Conservation (phyloP, 495 filamentous ascomycete genomes). For the Hyaloscypha hepaticicola region DNA sequence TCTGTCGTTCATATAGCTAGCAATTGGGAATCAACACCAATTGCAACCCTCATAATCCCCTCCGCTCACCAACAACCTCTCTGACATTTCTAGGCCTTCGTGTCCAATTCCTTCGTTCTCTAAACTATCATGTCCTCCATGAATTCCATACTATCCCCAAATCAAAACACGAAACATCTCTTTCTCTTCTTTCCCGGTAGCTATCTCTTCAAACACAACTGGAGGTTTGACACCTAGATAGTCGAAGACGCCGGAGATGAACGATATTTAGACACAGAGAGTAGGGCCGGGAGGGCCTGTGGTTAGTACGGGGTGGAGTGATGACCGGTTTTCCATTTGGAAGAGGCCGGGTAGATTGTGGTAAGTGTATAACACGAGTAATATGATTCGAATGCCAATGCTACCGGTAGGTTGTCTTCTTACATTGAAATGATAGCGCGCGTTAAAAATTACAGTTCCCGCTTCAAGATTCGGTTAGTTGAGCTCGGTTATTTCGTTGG, state of each 20-base stretch:
- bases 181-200: not conserved
- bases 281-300: constrained; percentile 5
- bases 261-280: not conserved
- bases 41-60: not conserved
- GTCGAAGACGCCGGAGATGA: constrained; percentile 4
- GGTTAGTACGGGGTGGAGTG: constrained; percentile 5
- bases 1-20: not conserved
- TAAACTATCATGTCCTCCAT: not conserved
- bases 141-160: not conserved
- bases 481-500: too few relatives aligned
- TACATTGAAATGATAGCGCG: too few relatives aligned
- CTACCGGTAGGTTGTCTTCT: too few relatives aligned
- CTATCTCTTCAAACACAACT: constrained; percentile 2
- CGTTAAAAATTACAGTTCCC: too few relatives aligned
- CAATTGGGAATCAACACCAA: not conserved
- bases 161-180: not conserved
- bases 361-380: not conserved
- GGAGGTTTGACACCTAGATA: not conserved
- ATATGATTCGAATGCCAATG: too few relatives aligned
- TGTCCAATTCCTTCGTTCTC: not conserved
- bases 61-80: not conserved
- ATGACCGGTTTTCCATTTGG: constrained; percentile 5
- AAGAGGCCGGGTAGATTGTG: not conserved
- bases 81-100: constrained; percentile 1
- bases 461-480: too few relatives aligned